Base-by-base conservation (phyloP, 441 rosid genomes). In the Breynia disticha region DNA sequence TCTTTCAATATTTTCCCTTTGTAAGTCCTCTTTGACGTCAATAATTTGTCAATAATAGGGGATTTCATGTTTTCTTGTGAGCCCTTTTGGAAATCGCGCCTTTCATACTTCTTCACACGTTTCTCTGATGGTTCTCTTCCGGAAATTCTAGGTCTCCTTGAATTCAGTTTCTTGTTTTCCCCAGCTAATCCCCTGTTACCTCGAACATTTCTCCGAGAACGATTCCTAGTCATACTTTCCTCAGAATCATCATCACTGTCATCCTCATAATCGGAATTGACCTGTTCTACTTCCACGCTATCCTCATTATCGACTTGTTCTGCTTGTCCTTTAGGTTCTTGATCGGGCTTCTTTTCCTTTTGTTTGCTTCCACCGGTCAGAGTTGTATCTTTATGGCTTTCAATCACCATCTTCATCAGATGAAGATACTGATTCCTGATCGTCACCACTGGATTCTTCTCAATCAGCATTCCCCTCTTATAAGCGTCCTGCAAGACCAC, bases 401-500 rank as follows among this genome's bases (percentile, higher is more conserved):
- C 82, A 66, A 52, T 69, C 59, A 52, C 79, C 11, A 42, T 70
- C 65, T 75, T 75, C 95, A 91, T 91, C 44, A 91, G 83, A 65
- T 91, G 95, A 71, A 82, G 58, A 56, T 87, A 91, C 60, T 65
- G 77, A 63, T 63, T 80, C 68, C 95, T 67, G 48, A 79, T 60
- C 4, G 64, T 66, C 70, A 69, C 72, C 69, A 87, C 44, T 6
- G 79, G 68, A 69, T 78, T 81, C 48, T 67, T 74, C 71, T 87
- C 87, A 22, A 75, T 57, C 76, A 85, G 54, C 61, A 75, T 37
- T 3, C 94, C 96, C 65, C 98, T 82, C 66, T 69, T 91, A 54
- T 82, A 82, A 14, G 64, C 84, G 64, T 83, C 95, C 73, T 67
- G 79, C 68, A 87, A 76, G 41, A 86, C 90, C 63, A 80, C 96